Evolutionary conservation across 1,284 basidiomycete species (phyloP).

Genomic region (Cryptococcus neoformans): DNA sequence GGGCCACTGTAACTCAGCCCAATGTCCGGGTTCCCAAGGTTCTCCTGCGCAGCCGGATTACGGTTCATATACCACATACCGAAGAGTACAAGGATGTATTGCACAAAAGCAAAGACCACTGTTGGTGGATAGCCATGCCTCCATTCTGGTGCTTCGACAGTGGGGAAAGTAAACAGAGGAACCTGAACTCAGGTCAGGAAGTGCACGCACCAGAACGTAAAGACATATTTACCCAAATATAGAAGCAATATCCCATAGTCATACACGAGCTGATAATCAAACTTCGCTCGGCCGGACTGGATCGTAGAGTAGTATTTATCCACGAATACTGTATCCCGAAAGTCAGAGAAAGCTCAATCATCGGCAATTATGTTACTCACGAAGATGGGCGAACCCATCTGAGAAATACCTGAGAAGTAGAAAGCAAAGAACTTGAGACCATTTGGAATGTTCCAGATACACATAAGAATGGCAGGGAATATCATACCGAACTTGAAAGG

Average conservation of each 20-base stretch:
- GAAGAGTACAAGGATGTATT: constrained; percentile 1
- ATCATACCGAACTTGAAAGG: constrained; percentile 3
- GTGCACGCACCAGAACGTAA: no score
- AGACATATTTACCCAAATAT: constrained; percentile 14
- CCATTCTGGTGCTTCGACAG: constrained; percentile 25
- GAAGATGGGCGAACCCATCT: constrained; percentile 7
- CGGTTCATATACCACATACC: constrained; percentile 7
- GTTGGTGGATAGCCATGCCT: constrained; percentile 25
- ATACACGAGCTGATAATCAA: constrained; percentile 27
- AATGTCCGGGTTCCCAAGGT: no score
- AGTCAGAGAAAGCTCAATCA: constrained; percentile 9
- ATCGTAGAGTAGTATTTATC: background rate
- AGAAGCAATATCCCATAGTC: constrained; percentile 24
- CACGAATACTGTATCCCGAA: constrained; percentile 1
- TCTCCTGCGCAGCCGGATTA: background rate
- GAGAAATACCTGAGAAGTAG: constrained; percentile 3
- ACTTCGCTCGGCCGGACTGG: background rate
- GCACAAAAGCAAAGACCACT: constrained; percentile 9
- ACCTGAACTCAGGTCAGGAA: constrained; percentile 1
- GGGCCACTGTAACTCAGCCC: no score
- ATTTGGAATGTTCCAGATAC: constrained; percentile 20
- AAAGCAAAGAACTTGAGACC: constrained; percentile 15
- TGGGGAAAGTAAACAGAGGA: constrained; percentile 32
- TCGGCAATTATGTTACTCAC: constrained; percentile 11
- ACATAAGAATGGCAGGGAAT: constrained; percentile 14